Conservation (phyloP, 176 grass and related monocot genomes). For the Avena eriantha region DNA sequence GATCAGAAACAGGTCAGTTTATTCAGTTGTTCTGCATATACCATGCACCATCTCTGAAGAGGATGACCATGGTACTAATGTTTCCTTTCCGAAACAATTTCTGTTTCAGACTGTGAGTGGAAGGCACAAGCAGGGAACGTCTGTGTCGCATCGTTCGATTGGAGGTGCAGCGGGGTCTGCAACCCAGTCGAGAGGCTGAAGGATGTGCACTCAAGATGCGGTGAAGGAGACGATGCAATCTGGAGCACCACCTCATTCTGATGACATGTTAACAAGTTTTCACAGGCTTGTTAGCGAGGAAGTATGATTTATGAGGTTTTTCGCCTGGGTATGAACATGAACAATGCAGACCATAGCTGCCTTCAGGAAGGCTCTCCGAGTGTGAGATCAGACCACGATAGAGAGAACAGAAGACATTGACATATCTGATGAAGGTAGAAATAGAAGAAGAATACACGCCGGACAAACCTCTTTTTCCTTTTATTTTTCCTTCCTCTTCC, state of each 20-base stretch:
- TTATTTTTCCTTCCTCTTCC: not conserved
- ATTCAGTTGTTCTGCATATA: not conserved
- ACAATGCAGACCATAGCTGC: slow-evolving; percentile 28
- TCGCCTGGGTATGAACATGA: not conserved
- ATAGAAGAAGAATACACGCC: not conserved
- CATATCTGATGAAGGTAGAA: slow-evolving; percentile 29
- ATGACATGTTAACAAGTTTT: slow-evolving; percentile 32
- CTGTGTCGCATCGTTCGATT: slow-evolving; percentile 89
- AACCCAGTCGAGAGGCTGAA: slow-evolving; percentile 84
- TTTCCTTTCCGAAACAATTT: slow-evolving; percentile 28
- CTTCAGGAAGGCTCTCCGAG: slow-evolving; percentile 25
- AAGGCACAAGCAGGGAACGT: slow-evolving; percentile 81
- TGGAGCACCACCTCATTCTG: slow-evolving; percentile 78
- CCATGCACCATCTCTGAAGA: slow-evolving; percentile 20
- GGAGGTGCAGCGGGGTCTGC: slow-evolving; percentile 95
- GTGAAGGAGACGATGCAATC: slow-evolving; percentile 84
- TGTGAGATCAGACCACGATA: slow-evolving; percentile 4
- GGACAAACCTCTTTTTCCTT: not conserved
- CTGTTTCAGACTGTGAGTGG: slow-evolving; percentile 78
- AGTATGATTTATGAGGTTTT: not conserved
- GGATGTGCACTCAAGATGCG: slow-evolving; percentile 71
- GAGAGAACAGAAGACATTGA: not conserved
- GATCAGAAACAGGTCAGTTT: slow-evolving; percentile 75
- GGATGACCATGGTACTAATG: not conserved
- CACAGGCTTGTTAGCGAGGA: slow-evolving; percentile 11